A percentile compares a stretch with the other conserved stretches of the same genome.
These are phyloP conservation scores for Crithidia bombi DNA, from an alignment of 208 protist genomes.

Conservation along the genomic window DNA sequence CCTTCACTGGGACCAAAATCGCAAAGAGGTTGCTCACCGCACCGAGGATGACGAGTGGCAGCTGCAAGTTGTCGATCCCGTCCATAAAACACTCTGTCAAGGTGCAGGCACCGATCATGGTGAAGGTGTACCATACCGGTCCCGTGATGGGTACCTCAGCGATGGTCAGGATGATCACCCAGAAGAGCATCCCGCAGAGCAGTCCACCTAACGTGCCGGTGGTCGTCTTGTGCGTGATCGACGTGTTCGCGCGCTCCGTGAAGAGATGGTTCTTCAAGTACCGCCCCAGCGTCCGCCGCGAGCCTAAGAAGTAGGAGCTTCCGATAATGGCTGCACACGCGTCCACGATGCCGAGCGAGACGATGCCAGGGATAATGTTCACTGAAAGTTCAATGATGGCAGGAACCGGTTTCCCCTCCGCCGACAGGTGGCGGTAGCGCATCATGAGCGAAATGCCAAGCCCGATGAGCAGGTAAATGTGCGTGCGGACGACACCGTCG, in stretches of 20 bases:
- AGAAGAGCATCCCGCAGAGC: slow-evolving; percentile 74
- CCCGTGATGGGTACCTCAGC: slow-evolving; percentile 54
- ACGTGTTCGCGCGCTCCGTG: slow-evolving; percentile 75
- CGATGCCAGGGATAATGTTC: slow-evolving; percentile 85
- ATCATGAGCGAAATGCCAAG: slow-evolving; percentile 76
- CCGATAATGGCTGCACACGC: slow-evolving; percentile 84
- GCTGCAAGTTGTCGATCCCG: slow-evolving; percentile 89
- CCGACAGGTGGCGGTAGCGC: slow-evolving; percentile 58
- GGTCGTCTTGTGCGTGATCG: slow-evolving; percentile 91
- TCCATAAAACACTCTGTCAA: slow-evolving; percentile 89
- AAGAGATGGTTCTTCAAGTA: slow-evolving; percentile 83
- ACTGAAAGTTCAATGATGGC: slow-evolving; percentile 72
- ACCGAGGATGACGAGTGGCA: slow-evolving; percentile 85
- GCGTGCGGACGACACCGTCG: slow-evolving; percentile 76
- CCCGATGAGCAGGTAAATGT: slow-evolving; percentile 89
- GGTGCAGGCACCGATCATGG: slow-evolving; percentile 74
- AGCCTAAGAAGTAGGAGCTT: slow-evolving; percentile 71
- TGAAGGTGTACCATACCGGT: slow-evolving; percentile 57
- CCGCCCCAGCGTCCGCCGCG: slow-evolving; percentile 64
- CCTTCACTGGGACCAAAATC: slow-evolving; percentile 43
- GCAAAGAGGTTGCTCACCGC: slow-evolving; percentile 70
- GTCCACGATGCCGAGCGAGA: slow-evolving; percentile 86
- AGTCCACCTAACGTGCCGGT: slow-evolving; percentile 81
- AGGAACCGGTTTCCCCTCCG: slow-evolving; percentile 30
- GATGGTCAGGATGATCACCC: slow-evolving; percentile 61